A percentile compares a stretch with the other conserved stretches of the same genome.
Conservation (phyloP, 768 basidiomycete genomes). For the Asterophora lycoperdoides region DNA sequence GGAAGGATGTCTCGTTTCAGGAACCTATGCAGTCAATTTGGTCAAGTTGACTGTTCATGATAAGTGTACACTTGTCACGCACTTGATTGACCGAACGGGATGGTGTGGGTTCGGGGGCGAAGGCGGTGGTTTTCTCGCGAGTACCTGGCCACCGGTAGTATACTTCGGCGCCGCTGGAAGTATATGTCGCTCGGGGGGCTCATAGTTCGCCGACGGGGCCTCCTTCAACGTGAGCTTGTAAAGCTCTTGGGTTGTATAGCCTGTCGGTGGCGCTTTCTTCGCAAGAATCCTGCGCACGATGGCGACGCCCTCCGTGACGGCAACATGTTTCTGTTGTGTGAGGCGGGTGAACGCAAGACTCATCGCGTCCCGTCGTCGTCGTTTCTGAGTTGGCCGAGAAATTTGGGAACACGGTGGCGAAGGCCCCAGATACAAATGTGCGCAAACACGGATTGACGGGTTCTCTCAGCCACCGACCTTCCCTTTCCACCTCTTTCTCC, state of each 20-base stretch:
- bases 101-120: slow-evolving; percentile 40
- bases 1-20: slow-evolving; percentile 51
- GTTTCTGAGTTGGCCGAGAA: background rate
- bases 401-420: slow-evolving; percentile 6
- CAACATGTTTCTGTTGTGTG: slow-evolving; percentile 11
- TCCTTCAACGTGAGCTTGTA: slow-evolving; percentile 32
- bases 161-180: slow-evolving; percentile 2
- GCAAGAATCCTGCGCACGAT: slow-evolving; percentile 31
- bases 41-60: background rate
- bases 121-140: slow-evolving; percentile 6
- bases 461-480: slow-evolving; percentile 5
- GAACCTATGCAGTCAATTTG: slow-evolving; percentile 35
- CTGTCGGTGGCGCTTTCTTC: slow-evolving; percentile 22
- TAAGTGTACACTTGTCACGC: slow-evolving; percentile 12
- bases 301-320: slow-evolving; percentile 17
- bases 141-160: slow-evolving; percentile 3
- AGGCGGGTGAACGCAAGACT: slow-evolving; percentile 5
- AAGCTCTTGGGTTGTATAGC: slow-evolving; percentile 35
- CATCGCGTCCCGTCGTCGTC: slow-evolving; percentile 1
- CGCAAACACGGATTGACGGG: slow-evolving; percentile 2
- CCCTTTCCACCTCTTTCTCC: background rate
- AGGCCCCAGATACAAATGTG: slow-evolving; percentile 9
- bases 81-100: slow-evolving; percentile 54
- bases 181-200: slow-evolving; percentile 9
- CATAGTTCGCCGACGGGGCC: slow-evolving; percentile 25